Conservation (phyloP, 371 early-diverging fungal species). For the Basidiobolus heterosporus region DNA sequence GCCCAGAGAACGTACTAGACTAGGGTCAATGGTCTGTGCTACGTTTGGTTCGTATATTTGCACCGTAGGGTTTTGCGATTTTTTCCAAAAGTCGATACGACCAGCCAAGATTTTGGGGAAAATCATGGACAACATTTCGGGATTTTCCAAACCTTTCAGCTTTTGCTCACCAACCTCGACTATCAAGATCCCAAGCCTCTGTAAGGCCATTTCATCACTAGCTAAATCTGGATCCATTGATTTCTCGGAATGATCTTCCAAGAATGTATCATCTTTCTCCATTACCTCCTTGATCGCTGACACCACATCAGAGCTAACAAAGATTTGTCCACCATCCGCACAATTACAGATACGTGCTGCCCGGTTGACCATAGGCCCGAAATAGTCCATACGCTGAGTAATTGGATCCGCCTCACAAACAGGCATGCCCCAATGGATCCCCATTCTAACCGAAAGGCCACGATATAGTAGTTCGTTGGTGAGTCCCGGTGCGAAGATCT, state of each 20-base stretch:
- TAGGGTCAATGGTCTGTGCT: conserved; percentile 18
- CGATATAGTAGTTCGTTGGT: conserved; percentile 49
- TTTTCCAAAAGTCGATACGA: not conserved
- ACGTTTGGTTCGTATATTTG: conserved; percentile 6
- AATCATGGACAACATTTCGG: conserved; percentile 56
- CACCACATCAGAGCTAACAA: conserved; percentile 39
- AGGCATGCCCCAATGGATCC: conserved; percentile 83
- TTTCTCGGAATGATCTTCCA: conserved; percentile 13
- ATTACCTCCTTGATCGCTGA: conserved; percentile 21
- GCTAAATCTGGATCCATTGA: conserved; percentile 10
- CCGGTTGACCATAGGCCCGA: conserved; percentile 86
- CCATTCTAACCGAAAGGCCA: conserved; percentile 88
- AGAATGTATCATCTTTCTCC: conserved; percentile 12
- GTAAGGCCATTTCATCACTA: conserved; percentile 21
- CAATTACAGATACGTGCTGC: conserved; percentile 72
- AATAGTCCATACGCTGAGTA: conserved; percentile 89
- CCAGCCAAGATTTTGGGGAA: not conserved
- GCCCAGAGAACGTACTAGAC: conserved; percentile 20
- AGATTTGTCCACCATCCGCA: conserved; percentile 87
- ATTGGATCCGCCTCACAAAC: conserved; percentile 81
- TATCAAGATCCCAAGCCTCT: conserved; percentile 48
- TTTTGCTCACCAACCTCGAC: conserved; percentile 64
- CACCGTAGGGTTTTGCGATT: not conserved
- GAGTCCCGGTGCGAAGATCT: conserved; percentile 35
- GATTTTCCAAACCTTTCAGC: conserved; percentile 77